phyloP scores from a whole-genome alignment of 768 basidiomycete genomes.

The Leccinum subtestaceum region DNA sequence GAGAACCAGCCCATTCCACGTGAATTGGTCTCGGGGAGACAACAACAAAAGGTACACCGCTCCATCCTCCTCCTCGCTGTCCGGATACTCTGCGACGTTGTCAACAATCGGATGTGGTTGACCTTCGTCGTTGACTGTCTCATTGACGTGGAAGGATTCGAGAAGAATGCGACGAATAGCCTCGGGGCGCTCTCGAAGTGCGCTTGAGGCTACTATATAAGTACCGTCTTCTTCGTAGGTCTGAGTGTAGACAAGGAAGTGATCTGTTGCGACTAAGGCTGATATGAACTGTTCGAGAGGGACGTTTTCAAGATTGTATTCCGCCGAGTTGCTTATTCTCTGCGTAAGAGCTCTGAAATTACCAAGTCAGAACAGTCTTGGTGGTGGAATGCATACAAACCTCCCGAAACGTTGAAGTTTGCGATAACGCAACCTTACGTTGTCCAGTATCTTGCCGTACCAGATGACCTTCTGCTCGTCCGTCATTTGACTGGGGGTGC shows the following conservation, averaged over 20 bases:
- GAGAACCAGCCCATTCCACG: slow-evolving; percentile 90
- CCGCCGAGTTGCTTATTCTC: slow-evolving; percentile 90
- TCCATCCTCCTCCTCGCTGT: slow-evolving; percentile 55
- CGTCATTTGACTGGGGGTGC: slow-evolving; percentile 55
- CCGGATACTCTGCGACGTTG: slow-evolving; percentile 34
- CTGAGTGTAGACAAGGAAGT: slow-evolving; percentile 92
- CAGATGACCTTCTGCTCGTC: slow-evolving; percentile 81
- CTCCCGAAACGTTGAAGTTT: slow-evolving; percentile 93
- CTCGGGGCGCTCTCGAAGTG: slow-evolving; percentile 73
- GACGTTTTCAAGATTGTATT: slow-evolving; percentile 76
- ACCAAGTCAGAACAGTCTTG: slow-evolving; percentile 4
- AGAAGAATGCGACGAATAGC: slow-evolving; percentile 76
- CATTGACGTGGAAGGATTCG: slow-evolving; percentile 80
- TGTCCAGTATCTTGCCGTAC: slow-evolving; percentile 93
- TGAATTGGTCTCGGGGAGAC: slow-evolving; percentile 80
- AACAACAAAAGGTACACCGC: slow-evolving; percentile 80
- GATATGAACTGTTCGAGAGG: slow-evolving; percentile 79
- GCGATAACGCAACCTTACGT: slow-evolving; percentile 85
- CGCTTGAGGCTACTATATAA: slow-evolving; percentile 82
- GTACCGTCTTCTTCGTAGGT: slow-evolving; percentile 84
- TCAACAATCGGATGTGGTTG: slow-evolving; percentile 40
- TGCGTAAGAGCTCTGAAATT: slow-evolving; percentile 63
- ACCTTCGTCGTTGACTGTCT: slow-evolving; percentile 52
- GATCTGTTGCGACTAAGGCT: slow-evolving; percentile 76
- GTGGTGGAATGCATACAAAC: slow-evolving; percentile 36